phyloP scores from a whole-genome alignment of 2,329 filamentous ascomycete species.

The Arthrobotrys pseudoclavata region DNA sequence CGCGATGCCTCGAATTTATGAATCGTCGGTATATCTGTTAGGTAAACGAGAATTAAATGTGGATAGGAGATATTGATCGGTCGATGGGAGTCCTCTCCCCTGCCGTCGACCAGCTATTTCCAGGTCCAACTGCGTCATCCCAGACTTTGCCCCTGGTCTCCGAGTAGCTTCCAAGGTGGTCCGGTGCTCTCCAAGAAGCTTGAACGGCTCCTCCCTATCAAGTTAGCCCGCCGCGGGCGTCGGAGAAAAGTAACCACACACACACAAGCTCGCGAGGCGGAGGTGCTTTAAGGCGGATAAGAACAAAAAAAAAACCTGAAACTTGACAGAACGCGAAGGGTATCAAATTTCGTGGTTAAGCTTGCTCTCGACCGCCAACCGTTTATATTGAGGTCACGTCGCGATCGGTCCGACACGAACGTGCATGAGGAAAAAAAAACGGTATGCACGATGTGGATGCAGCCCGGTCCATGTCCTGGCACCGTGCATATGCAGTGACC shows the following conservation, averaged over 20 bases:
- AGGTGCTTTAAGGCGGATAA: background rate
- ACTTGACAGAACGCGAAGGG: constrained; percentile 50
- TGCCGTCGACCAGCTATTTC: constrained; percentile 31
- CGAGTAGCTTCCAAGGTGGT: background rate
- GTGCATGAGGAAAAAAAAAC: constrained; percentile 23
- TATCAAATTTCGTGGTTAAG: constrained; percentile 14
- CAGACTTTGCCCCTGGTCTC: constrained; percentile 22
- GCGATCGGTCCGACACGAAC: constrained; percentile 12
- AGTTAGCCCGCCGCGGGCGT: background rate
- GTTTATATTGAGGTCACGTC: constrained; percentile 5
- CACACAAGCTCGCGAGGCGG: constrained; percentile 49
- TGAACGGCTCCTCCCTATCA: constrained; percentile 5
- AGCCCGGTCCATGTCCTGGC: constrained; percentile 22
- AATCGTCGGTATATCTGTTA: background rate
- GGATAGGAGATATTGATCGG: constrained; percentile 23
- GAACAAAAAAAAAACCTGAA: constrained; percentile 26
- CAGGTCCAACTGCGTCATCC: constrained; percentile 48
- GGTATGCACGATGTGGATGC: constrained; percentile 32
- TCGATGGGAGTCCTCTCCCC: constrained; percentile 36
- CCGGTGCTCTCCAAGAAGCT: constrained; percentile 15
- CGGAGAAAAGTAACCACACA: constrained; percentile 6
- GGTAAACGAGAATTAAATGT: background rate
- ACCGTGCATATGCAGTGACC: constrained; percentile 37
- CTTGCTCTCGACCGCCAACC: background rate
- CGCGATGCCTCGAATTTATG: background rate